Evolutionary conservation across 495 filamentous ascomycete species (phyloP), one percentile per base, ranked within the genome.

Genomic region (Pyrenopolyporus hunteri): DNA sequence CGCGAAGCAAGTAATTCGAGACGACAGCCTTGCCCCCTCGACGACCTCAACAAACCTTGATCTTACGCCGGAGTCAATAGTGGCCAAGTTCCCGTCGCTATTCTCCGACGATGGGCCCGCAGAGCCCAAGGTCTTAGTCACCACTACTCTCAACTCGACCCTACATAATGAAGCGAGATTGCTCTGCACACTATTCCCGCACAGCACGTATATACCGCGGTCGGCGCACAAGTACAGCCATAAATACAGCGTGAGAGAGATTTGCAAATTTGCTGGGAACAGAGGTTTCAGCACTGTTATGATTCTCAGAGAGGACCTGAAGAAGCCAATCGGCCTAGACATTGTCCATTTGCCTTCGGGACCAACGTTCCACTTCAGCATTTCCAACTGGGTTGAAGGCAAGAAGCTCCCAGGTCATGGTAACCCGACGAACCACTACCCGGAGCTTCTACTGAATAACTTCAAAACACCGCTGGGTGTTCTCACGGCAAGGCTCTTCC

Each of bases 381-480:
- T 79, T 44, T 82, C 83, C 36, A 94, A 92, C 60, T 98, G 91
- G 86, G 79, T 91, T 11, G 90, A 93, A 53, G 89, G 91, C 3
- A 88, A 88, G 72, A 85, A 87, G 20, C 78, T 98, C 2, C 89
- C 89, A 1, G 93, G 92, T 1, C 93, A 98, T 70, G 93, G 93
- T 31, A 89, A 88, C 32, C 83, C 93, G 0, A 97, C 93, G 0
- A 86, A 89, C 33, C 93, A 97, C 74, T 91, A 86, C 61, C 94
- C 93, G 3, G 94, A 98, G 74, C 82, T 98, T 33, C 90, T 97
- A 43, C 82, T 98, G 29, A 97, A 97, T 74, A 92, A 93, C 70
- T 98, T 98, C 80, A 85, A 90, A 64, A 98, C 95, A 0, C 91
- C 94, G 0, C 79, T 98, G 7, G 95, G 95, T 72, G 78, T 96